Evolutionary conservation across 768 basidiomycete genomes (phyloP), one percentile per base, ranked within the genome.

Genomic region (Hericium coralloides): DNA sequence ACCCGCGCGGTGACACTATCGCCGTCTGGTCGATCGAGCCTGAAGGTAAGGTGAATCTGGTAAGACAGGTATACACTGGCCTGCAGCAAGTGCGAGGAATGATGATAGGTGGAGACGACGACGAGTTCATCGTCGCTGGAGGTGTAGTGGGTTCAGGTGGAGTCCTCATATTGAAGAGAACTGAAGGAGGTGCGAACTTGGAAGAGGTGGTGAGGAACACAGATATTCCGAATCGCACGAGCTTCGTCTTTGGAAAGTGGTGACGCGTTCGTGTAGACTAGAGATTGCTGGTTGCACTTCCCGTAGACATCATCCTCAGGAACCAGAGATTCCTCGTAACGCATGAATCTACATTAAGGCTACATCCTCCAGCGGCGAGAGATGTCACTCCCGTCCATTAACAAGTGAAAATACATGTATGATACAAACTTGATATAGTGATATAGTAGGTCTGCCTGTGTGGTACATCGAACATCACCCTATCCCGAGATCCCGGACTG

Each of bases 31-130:
- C 79, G 59, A 65, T 80, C 38, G 68, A 73, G 64, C 65, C 68
- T 73, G 31, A 69, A 63, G 64, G 67, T 36, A 49, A 58, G 36
- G 66, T 84, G 41, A 65, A 69, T 36, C 69, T 82, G 45, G 63
- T 81, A 38, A 70, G 71, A 12, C 81, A 85, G 56, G 78, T 85
- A 18, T 84, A 76, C 70, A 86, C 83, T 0, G 82, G 84, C 12
- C 67, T 85, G 53, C 72, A 81, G 61, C 80, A 85, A 65, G 76
- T 87, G 37, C 72, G 84, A 31, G 85, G 84, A 4, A 86, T 88
- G 83, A 75, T 78, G 68, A 72, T 86, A 55, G 74, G 77, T 2
- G 70, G 64, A 17, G 74, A 75, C 4, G 74, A 74, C 49, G 80
- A 80, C 50, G 77, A 76, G 26, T 81, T 76, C 63, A 68, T 87